Conservation (phyloP, 352 stramenopile species). For the Globisporangium alternatum region DNA sequence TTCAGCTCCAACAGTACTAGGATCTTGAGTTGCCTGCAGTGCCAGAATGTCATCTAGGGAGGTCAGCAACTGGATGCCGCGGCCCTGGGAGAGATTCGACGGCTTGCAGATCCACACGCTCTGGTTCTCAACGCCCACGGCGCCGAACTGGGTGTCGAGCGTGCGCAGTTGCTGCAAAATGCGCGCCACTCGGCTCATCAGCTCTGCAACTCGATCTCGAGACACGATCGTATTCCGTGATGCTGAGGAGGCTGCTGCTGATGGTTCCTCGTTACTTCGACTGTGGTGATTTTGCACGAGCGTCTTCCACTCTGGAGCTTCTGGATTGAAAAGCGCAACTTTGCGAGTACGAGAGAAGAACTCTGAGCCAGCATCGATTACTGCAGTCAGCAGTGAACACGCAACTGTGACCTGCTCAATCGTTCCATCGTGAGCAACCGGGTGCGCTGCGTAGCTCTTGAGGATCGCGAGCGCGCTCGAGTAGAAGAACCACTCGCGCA, state of each 20-base stretch:
- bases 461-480: conserved; percentile 37
- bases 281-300: not conserved
- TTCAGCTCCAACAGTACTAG: not conserved
- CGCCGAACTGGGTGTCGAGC: conserved; percentile 45
- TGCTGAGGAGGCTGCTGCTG: not conserved
- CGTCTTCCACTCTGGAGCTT: conserved; percentile 3
- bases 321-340: not conserved
- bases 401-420: not conserved
- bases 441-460: conserved; percentile 21
- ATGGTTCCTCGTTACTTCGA: not conserved
- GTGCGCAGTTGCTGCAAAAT: conserved; percentile 25
- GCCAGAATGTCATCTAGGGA: conserved; percentile 31
- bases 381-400: conserved; percentile 3
- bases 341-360: conserved; percentile 11
- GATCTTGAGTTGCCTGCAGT: conserved; percentile 9
- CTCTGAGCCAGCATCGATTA: not conserved
- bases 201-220: not conserved
- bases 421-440: not conserved
- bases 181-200: conserved; percentile 2
- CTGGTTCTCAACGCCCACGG: conserved; percentile 19
- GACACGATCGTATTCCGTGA: not conserved
- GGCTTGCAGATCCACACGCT: conserved; percentile 84
- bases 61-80: conserved; percentile 56
- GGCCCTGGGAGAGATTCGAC: conserved; percentile 68
- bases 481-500: conserved; percentile 52